Conservation (phyloP, 768 basidiomycete species). For the Favolaschia claudopus region DNA sequence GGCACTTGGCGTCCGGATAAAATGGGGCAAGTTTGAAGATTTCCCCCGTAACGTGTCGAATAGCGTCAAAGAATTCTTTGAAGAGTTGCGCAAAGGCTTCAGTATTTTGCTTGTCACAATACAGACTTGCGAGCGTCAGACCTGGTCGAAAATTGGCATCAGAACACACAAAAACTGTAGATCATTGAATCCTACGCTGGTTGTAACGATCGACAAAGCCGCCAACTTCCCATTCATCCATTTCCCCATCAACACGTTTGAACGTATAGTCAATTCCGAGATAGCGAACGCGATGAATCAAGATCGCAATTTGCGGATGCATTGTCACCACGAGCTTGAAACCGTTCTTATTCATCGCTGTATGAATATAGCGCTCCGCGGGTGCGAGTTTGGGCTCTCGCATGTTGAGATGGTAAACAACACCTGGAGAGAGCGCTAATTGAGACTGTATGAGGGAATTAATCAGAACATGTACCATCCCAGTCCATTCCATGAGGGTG, state of each 20-base stretch:
- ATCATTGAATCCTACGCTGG: conserved; percentile 10
- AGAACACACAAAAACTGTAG: neutral
- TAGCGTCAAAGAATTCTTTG: conserved; percentile 16
- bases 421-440: neutral
- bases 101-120: conserved; percentile 18
- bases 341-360: neutral
- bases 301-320: neutral
- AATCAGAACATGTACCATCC: neutral
- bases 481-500: conserved; percentile 1
- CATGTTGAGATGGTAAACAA: neutral
- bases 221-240: conserved; percentile 31
- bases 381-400: neutral
- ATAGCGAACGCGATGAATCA: conserved; percentile 11
- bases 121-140: conserved; percentile 22
- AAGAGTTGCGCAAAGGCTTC: conserved; percentile 23
- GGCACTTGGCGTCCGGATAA: conserved; percentile 19
- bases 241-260: conserved; percentile 25
- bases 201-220: conserved; percentile 12
- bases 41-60: conserved; percentile 20
- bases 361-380: neutral
- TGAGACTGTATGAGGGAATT: neutral
- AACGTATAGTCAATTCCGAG: conserved; percentile 30
- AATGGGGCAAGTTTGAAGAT: conserved; percentile 20
- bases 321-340: conserved; percentile 1
- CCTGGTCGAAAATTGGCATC: conserved; percentile 7